Conservation (phyloP, 2,329 filamentous ascomycete species). For the Talaromyces sp. region DNA sequence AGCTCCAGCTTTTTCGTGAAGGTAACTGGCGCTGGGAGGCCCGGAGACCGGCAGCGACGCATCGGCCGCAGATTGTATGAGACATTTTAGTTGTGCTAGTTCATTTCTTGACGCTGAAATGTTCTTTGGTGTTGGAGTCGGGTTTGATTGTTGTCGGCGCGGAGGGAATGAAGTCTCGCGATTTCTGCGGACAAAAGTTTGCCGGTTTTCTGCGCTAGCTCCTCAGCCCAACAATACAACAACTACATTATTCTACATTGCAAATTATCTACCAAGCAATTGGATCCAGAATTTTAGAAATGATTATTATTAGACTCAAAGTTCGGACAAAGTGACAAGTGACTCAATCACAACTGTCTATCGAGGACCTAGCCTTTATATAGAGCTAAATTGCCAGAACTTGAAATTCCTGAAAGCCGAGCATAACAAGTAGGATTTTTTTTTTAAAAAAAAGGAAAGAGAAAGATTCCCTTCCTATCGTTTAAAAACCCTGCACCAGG, state of each 20-base stretch:
- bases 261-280: neutral
- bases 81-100: conserved; percentile 7
- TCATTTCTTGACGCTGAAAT: neutral
- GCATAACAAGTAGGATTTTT: neutral
- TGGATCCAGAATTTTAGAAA: neutral
- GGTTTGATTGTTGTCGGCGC: neutral
- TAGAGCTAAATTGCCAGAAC: neutral
- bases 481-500: too few species aligned
- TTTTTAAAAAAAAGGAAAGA: too few species aligned
- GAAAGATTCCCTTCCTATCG: too few species aligned
- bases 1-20: neutral
- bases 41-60: conserved; percentile 10
- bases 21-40: neutral
- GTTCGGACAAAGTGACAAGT: too few species aligned
- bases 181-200: neutral
- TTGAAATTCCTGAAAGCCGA: neutral
- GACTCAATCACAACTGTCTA: too few species aligned
- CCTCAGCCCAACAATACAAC: neutral
- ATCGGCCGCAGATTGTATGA: conserved; percentile 10
- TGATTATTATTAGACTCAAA: too few species aligned
- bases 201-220: neutral
- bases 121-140: neutral
- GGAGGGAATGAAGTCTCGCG: neutral
- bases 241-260: neutral
- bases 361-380: too few species aligned